Conservation (phyloP, 2,329 filamentous ascomycete genomes). For the Chaetomiaceae sp. region DNA sequence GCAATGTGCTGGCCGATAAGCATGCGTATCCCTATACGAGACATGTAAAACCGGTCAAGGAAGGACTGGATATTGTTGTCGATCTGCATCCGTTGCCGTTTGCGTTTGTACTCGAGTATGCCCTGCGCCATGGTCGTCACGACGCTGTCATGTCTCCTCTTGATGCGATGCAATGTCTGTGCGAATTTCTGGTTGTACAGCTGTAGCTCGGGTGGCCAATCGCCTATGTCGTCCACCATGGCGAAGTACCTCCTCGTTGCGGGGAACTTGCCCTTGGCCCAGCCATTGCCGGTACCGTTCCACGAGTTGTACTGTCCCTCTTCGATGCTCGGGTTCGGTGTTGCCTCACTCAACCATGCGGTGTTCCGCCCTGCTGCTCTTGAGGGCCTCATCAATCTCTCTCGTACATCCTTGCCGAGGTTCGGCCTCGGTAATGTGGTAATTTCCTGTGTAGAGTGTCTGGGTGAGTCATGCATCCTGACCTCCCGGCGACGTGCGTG, state of each 20-base stretch:
- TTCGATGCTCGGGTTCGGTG: conserved; percentile 82
- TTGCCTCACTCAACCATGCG: conserved; percentile 71
- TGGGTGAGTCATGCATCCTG: conserved; percentile 30
- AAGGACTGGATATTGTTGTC: conserved; percentile 97
- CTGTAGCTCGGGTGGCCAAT: conserved; percentile 92
- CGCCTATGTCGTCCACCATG: conserved; percentile 77
- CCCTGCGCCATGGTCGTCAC: conserved; percentile 98
- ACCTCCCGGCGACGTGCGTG: conserved; percentile 1
- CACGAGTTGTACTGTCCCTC: conserved; percentile 73
- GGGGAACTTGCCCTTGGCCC: conserved; percentile 43
- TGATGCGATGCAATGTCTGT: conserved; percentile 86
- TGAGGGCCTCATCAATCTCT: conserved; percentile 68
- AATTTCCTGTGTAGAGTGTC: conserved; percentile 65
- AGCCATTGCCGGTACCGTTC: conserved; percentile 42
- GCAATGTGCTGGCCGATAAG: conserved; percentile 98
- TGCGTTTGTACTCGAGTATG: conserved; percentile 96
- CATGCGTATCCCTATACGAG: conserved; percentile 97
- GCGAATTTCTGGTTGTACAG: conserved; percentile 92
- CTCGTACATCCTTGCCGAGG: conserved; percentile 69
- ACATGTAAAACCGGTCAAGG: conserved; percentile 99
- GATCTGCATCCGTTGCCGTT: conserved; percentile 94
- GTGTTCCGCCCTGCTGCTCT: conserved; percentile 52
- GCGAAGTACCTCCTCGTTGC: conserved; percentile 77
- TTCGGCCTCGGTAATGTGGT: conserved; percentile 76
- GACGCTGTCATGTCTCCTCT: conserved; percentile 91